Evolutionary conservation across 371 early-diverging fungal genomes (phyloP), one percentile per base, ranked within the genome.

Genomic region (Saksenaea vasiformis): DNA sequence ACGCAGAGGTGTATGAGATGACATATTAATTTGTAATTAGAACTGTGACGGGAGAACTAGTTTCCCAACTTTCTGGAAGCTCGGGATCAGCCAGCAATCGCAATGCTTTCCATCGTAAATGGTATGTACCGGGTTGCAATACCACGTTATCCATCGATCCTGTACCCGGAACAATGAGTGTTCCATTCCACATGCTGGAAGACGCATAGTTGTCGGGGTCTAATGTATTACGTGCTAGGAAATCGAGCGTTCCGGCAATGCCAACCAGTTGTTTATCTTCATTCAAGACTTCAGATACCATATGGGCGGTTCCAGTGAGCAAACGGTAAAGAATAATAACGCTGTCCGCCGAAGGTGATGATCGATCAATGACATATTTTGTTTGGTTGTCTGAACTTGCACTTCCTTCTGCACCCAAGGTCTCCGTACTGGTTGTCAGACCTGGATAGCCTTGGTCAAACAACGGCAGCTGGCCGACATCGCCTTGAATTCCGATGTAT

Each of bases 401-500:
- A 36, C 19, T 17, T 36, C 41, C 53, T 13, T 58, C 35, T 14
- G n/a, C 3, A 15, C 28, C 31, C 15, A 35, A 5, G 9, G 39
- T 15, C 13, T 58, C 60, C 7, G 51, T 13, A 13, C 34, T 15
- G 17, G 53, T 38, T 1, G 63, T 27, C 17, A 69, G 19, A 24
- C 55, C 22, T 0, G 79, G 82, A 36, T 68, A 78, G 0, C 63
- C 61, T 5, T 17, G 9, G 13, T 59, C 82, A 63, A 87, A 76
- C 15, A 85, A 80, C 5, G 85, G 86, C 1, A 87, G 64, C 14
- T 75, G 61, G 36, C 57, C 38, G n/a, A 84, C 54, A 31, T 83
- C 69, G 1, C 89, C 87, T 57, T 73, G 69, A 28, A 86, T 54
- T 27, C 88, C 89, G 26, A 80, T 64, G 64, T 86, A 89, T 7